Base-by-base conservation (phyloP, 2,329 filamentous ascomycete species). In the Microascus cirrosus region DNA sequence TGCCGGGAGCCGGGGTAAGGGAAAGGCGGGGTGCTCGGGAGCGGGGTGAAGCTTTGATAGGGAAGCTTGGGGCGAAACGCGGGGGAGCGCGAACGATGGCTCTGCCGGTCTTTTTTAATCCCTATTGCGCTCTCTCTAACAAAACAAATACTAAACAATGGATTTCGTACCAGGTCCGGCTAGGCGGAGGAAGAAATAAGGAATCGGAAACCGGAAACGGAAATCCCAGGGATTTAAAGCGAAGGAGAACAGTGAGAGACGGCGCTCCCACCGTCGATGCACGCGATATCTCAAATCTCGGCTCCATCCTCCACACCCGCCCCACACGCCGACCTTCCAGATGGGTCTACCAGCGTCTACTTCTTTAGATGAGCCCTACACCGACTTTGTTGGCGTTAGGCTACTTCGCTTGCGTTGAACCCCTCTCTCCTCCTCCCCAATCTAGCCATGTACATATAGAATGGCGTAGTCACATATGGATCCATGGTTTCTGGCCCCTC, bases 351-450 rank as follows among this genome's bases (percentile, higher is more conserved):
- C 56, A 54, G 34, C 32, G 22, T 58, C 50, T 34, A 32, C 15
- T 11, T 34, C 24, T 32, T 24, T 35, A 12, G 10, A 28, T 12
- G 11, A 45, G 48, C 28, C 28, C 28, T 39, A 54, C 56, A 58
- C 56, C 56, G 56, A 58, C 56, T 58, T 51, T 51, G 55, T 42
- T 42, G 24, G 55, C 24, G 18, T 22, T 6, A 13, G 22, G n/a
- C 3, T 7, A 25, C 32, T 52, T 15, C 28, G 25, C 39, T 34
- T 20, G n/a, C 45, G 39, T 25, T 20, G 50, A 15, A 48, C 13
- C n/a, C 22, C 6, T 25, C 18, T 50, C 60, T 59, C 65, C 61
- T 65, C 42, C 34, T 54, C 25, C 55, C 56, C 35, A 22, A 52
- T 58, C 56, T 6, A 58, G 56, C 56, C 22, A 58, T 34, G 51